Evolutionary conservation across 768 basidiomycete species (phyloP), one percentile per base, ranked within the genome.

Genomic region (Suillus ampliporus): DNA sequence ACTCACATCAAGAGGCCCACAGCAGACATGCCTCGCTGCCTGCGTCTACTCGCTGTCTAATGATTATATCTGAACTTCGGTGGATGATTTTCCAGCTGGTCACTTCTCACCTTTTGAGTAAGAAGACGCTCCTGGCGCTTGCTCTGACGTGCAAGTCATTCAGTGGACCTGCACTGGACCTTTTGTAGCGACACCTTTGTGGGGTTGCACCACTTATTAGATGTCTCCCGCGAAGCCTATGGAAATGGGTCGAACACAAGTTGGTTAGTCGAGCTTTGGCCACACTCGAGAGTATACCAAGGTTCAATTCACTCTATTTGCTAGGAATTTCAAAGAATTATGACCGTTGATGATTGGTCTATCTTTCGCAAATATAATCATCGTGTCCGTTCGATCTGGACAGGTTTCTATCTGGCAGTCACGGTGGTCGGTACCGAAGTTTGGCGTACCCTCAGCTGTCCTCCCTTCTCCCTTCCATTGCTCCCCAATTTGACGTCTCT

Each of bases 151-250:
- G 71, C 60, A 60, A 61, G 1, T 63, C 68, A 5, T 71, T 74
- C 50, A 65, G 58, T 43, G 53, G 51, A 17, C 40, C 60, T 4
- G 69, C 73, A 14, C 68, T 74, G 21, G 71, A 74, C 57, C 57
- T 64, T 1, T n/a, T 73, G 50, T 73, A 71, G 72, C 62, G 31
- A 6, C 13, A 28, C 8, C 54, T 73, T 64, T 52, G 66, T 43
- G 68, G 65, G 4, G 64, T 73, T 59, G 28, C 61, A 44, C 23
- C 51, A 19, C 68, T 74, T 53, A 21, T 74, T 23, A 58, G 58
- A 56, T 69, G 69, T 56, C 69, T 74, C 56, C 73, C 72, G 43
- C 69, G 53, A 53, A 69, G 73, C 53, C 62, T 74, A 11, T 73
- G 71, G 73, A 72, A n/a, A 61, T 48, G 69, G 4, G 61, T 70